Base-by-base conservation (phyloP, 495 filamentous ascomycete species). In the Aspergillus funiculosus region DNA sequence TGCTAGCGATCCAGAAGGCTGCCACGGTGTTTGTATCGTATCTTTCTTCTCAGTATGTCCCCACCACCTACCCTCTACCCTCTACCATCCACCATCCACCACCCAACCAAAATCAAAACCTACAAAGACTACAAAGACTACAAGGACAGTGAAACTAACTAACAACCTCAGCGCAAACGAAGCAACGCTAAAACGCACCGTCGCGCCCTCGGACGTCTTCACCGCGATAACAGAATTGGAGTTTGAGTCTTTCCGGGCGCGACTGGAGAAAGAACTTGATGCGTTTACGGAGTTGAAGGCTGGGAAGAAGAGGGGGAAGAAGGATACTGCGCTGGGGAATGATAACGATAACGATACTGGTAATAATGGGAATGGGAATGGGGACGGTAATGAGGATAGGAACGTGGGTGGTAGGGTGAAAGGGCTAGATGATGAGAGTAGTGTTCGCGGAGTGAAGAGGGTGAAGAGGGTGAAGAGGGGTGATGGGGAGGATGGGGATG, bases 11-110 rank as follows among this genome's bases (percentile, higher is more conserved):
- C 62, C 86, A 85, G 50, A 96, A 97, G 71, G 85, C 86, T 43
- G 89, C 91, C 3, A 95, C 89, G 2, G 88, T 98, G 0, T 98
- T 98, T 61, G 81, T 97, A 22, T 96, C 80, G 59, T 90, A 95
- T 62, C 68, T 98, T 20, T 83, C 87, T 30, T 78, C 82, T 49
- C 76, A 83, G 90, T 97, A 82, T 43, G 83, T 46, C 32, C 28
- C 18, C 18, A n/a, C 24, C 21, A 31, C 47, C n/a, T 26, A 22
- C 47, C 25, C 49, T 30, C 44, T 21, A 10, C 25, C 17, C 1
- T 36, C 44, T 32, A 10, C 44, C n/a, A 6, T 19, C 30, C n/a
- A 21, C 10, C 19, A 22, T 46, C 18, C 24, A 27, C 30, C 20
- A 20, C 13, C 18, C 28, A 31, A n/a, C 32, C 21, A 17, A 15